Base-by-base conservation (phyloP, 2,329 filamentous ascomycete species). In the Cordyceps farinosa region DNA sequence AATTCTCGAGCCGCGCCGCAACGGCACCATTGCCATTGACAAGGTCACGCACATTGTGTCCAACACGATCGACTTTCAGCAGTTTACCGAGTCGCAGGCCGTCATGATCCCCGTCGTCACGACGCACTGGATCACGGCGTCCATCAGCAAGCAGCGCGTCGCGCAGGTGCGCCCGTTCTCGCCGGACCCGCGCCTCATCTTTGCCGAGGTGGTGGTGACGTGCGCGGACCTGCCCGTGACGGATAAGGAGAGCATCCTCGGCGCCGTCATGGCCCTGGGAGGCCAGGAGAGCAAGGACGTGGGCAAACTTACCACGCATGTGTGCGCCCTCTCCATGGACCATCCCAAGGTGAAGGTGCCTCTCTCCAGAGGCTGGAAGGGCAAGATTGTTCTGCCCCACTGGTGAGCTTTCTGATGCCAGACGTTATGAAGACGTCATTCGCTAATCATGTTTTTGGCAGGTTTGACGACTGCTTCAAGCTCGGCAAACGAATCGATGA, bases 381-480 rank as follows among this genome's bases (percentile, higher is more conserved):
- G 87, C 75, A 93, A 92, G 75, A 89, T 97, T 64, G 91, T 99
- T 22, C 81, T 99, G 59, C 95, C 95, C 44, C 95, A 98, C 73
- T 98, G 95, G 91, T 92, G 78, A 70, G 80, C 67, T 8, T 5
- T 3, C 13, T 22, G 3, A 50, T 10, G 65, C 62, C 44, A 15
- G 40, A 40, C 51, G 53, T 17, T n/a, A 9, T 11, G 22, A 47
- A 22, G 11, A 27, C 7, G 42, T 6, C 22, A 13, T 47, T 45
- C 5, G 5, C 44, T 38, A 44, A 5, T 17, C 17, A 34, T 9
- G 59, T 22, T 17, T 45, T 34, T 1, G 32, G 0, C 17, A 93
- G 90, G 92, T 97, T 99, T 72, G 94, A 98, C 69, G 94, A 97
- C 73, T 99, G 95, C 76, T 85, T 99, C 68, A 95, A 91, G 75